Evolutionary conservation across 352 stramenopile species (phyloP).

Genomic region (Phytophthora ohioensis): DNA sequence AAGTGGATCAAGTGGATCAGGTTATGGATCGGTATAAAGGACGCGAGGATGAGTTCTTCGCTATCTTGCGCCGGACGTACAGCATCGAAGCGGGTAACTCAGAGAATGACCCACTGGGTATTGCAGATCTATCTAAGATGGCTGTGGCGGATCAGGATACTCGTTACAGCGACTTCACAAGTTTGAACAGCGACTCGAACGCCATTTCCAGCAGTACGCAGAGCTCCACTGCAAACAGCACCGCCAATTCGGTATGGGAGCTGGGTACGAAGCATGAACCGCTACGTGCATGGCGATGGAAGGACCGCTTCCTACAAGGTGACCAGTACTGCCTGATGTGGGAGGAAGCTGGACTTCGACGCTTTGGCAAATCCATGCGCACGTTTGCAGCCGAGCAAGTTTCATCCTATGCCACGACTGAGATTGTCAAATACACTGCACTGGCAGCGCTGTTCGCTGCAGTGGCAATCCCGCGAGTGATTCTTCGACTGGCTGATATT

Average conservation of each 20-base stretch:
- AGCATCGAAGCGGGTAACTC: slow-evolving; percentile 43
- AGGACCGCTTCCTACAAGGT: slow-evolving; percentile 81
- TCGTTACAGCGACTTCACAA: slow-evolving; percentile 40
- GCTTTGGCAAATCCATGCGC: slow-evolving; percentile 85
- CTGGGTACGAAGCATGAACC: slow-evolving; percentile 41
- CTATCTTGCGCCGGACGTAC: slow-evolving; percentile 74
- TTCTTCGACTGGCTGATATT: slow-evolving; percentile 75
- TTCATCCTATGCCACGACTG: slow-evolving; percentile 66
- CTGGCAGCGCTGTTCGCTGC: slow-evolving; percentile 80
- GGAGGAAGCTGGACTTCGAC: slow-evolving; percentile 76
- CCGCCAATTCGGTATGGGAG: slow-evolving; percentile 38
- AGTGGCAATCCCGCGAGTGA: slow-evolving; percentile 73
- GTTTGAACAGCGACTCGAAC: slow-evolving; percentile 48
- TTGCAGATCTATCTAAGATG: slow-evolving; percentile 44
- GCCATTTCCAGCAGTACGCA: slow-evolving; percentile 38
- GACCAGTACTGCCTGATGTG: slow-evolving; percentile 87
- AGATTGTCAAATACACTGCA: slow-evolving; percentile 83
- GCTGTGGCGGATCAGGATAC: slow-evolving; percentile 35
- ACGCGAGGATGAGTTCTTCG: slow-evolving; percentile 87
- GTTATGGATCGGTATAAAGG: slow-evolving; percentile 85
- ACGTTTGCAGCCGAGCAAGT: slow-evolving; percentile 80
- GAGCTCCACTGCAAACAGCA: slow-evolving; percentile 9
- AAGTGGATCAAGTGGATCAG: slow-evolving; percentile 84
- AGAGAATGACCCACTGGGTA: slow-evolving; percentile 59
- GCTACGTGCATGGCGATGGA: slow-evolving; percentile 84